Percentiles rank a stretch among this genome's conserved stretches.
phyloP scores from a whole-genome alignment of 352 stramenopile species.

The Lagenidium giganteum region DNA sequence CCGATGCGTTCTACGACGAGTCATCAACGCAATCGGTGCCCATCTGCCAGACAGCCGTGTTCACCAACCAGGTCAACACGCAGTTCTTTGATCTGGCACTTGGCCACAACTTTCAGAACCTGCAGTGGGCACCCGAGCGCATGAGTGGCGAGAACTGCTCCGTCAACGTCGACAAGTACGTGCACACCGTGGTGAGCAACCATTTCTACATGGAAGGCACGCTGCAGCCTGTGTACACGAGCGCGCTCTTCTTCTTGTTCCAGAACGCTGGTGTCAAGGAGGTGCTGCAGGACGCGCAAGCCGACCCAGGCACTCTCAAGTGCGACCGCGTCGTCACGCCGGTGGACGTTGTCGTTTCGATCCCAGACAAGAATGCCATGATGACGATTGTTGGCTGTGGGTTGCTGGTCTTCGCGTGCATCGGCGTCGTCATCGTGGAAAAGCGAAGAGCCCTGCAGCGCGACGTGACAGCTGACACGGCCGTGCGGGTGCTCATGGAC shows the following conservation, averaged over 20 bases:
- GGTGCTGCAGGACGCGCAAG: not conserved
- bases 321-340: not conserved
- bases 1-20: too few relatives aligned
- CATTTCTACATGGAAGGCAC: constrained; percentile 35
- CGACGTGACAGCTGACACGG: too few relatives aligned
- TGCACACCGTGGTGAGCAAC: constrained; percentile 20
- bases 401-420: constrained; percentile 16
- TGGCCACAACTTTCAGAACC: too few relatives aligned
- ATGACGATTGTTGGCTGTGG: constrained; percentile 16
- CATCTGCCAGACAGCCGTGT: too few relatives aligned
- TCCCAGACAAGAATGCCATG: not conserved
- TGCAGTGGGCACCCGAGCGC: too few relatives aligned
- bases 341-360: not conserved
- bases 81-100: too few relatives aligned
- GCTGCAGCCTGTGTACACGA: constrained; percentile 28
- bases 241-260: constrained; percentile 29
- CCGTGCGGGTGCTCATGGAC: too few relatives aligned
- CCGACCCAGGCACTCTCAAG: not conserved
- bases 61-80: too few relatives aligned
- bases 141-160: too few relatives aligned
- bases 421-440: too few relatives aligned
- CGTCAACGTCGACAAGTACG: constrained; percentile 7
- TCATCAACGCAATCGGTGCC: too few relatives aligned
- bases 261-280: constrained; percentile 17
- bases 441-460: too few relatives aligned